Evolutionary conservation across 78 protist species (phyloP).

Genomic region (Tieghemostelium lacteum): DNA sequence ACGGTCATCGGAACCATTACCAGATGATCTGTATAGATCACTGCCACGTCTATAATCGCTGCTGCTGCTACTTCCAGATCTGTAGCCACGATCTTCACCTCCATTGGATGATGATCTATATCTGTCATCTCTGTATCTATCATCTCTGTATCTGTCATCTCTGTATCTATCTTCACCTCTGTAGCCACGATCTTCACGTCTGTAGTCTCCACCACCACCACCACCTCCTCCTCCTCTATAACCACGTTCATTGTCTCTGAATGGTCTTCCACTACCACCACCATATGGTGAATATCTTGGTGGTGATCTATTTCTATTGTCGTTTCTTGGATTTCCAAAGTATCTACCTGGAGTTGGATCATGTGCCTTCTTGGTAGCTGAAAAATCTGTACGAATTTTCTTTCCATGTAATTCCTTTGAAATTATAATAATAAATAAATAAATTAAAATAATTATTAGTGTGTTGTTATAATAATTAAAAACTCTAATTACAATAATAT

Average conservation of each 20-base stretch:
- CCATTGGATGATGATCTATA: background rate
- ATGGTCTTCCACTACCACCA: no score
- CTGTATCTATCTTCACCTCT: conserved; percentile 2
- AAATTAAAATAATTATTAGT: background rate
- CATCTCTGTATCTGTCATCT: background rate
- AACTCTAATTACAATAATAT: background rate
- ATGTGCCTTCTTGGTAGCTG: conserved; percentile 62
- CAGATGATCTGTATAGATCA: background rate
- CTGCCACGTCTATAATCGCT: background rate
- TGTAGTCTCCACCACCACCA: background rate
- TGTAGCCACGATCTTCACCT: background rate
- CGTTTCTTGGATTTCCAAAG: conserved; percentile 45
- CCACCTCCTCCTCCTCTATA: background rate
- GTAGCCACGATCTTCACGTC: conserved; percentile 7
- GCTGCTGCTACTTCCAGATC: background rate
- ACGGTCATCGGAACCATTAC: background rate
- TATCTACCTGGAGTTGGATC: conserved; percentile 74
- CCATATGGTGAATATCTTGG: conserved; percentile 62
- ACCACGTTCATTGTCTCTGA: no score
- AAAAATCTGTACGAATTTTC: conserved; percentile 64
- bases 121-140: conserved; percentile 40
- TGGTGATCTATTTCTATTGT: conserved; percentile 21
- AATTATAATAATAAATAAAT: background rate
- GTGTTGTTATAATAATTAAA: background rate
- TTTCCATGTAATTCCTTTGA: conserved; percentile 29